Evolutionary conservation across 306 rosid genomes (phyloP).

Genomic region (Hippophae gyantsensis): DNA sequence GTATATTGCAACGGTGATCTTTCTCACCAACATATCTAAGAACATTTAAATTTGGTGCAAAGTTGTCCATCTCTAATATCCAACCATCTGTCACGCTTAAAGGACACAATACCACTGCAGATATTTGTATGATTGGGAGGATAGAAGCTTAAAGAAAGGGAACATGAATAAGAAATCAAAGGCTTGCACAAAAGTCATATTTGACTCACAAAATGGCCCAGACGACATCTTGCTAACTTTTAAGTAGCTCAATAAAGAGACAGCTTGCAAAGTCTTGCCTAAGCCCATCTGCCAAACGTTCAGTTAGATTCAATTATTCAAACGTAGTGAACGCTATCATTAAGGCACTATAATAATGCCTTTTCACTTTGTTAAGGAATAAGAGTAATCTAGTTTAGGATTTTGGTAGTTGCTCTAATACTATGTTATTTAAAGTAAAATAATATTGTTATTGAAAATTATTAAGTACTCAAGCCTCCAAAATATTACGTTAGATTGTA

Average conservation of each 20-base stretch:
- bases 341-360: too few species aligned
- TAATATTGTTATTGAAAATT: too few species aligned
- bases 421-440: too few species aligned
- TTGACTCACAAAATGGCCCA: slow-evolving; percentile 85
- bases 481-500: too few species aligned
- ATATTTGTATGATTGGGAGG: slow-evolving; percentile 15
- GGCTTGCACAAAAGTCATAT: slow-evolving; percentile 10
- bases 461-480: too few species aligned
- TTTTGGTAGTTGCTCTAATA: too few species aligned
- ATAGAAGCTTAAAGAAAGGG: slow-evolving; percentile 11
- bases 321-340: too few species aligned
- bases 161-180: slow-evolving; percentile 4
- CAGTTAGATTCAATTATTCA: slow-evolving; percentile 1
- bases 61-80: slow-evolving; percentile 65
- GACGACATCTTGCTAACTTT: slow-evolving; percentile 41
- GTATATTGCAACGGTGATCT: slow-evolving; percentile 50
- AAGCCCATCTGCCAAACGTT: slow-evolving; percentile 77
- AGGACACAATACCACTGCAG: slow-evolving; percentile 84
- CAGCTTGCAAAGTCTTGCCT: slow-evolving; percentile 93
- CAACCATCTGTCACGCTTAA: slow-evolving; percentile 91
- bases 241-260: slow-evolving; percentile 75
- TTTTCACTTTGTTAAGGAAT: too few species aligned
- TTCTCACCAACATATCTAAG: slow-evolving; percentile 78
- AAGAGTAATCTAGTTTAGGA: too few species aligned
- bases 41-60: slow-evolving; percentile 59